Evolutionary conservation across 495 filamentous ascomycete genomes (phyloP).

Genomic region (Penicillium ochrochloron): DNA sequence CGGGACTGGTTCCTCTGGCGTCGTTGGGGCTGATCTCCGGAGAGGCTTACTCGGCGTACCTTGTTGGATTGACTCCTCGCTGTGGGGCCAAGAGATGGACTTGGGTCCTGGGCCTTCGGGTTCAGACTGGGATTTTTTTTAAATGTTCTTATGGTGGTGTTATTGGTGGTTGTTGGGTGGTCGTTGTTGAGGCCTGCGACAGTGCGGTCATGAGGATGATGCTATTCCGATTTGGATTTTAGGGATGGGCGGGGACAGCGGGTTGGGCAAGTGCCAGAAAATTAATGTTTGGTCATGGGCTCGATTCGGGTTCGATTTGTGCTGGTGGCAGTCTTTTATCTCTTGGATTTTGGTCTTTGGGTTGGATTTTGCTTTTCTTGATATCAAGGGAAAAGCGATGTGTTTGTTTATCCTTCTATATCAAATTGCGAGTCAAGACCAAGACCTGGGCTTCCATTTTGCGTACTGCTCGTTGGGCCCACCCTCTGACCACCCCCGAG

Average conservation of each 20-base stretch:
- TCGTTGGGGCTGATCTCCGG: conserved; percentile 8
- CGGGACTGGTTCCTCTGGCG: conserved; percentile 7
- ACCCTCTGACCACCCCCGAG: not conserved
- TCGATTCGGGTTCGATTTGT: not conserved
- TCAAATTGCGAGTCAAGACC: not conserved
- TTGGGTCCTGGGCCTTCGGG: not conserved
- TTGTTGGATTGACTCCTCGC: conserved; percentile 14
- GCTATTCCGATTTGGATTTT: not conserved
- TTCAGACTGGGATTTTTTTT: not conserved
- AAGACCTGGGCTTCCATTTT: not conserved
- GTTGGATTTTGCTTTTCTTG: too few relatives aligned
- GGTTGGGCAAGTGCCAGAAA: not conserved
- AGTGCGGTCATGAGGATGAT: not conserved
- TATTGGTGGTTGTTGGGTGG: not conserved
- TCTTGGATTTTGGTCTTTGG: not conserved
- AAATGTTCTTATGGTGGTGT: not conserved
- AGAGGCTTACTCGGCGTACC: conserved; percentile 3
- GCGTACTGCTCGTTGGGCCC: not conserved
- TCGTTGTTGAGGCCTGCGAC: not conserved
- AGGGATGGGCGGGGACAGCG: not conserved
- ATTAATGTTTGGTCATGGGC: not conserved
- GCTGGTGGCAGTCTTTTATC: not conserved
- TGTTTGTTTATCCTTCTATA: not conserved
- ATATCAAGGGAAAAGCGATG: not conserved
- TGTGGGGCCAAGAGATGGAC: conserved; percentile 3